phyloP scores from a whole-genome alignment of 2,329 filamentous ascomycete genomes.

The Aspergillus sp. region DNA sequence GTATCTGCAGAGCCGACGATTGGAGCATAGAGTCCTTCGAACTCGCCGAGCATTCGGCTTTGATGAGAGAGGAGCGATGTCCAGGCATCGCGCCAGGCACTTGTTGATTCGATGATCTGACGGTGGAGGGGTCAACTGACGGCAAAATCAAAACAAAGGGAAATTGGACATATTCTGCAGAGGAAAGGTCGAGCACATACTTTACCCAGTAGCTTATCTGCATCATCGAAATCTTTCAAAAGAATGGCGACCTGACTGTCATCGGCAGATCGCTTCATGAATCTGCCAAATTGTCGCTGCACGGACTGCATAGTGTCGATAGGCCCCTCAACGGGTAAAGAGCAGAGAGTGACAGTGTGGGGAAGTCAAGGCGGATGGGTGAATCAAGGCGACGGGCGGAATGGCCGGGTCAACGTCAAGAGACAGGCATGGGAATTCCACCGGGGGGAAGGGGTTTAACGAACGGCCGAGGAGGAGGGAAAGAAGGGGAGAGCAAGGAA shows the following conservation, averaged over 20 bases:
- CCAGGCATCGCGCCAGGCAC: conserved; percentile 77
- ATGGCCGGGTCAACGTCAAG: background rate
- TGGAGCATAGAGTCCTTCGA: conserved; percentile 72
- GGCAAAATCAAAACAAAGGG: background rate
- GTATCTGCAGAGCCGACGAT: conserved; percentile 65
- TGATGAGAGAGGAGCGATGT: conserved; percentile 68
- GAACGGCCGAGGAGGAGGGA: background rate
- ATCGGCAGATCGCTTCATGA: conserved; percentile 69
- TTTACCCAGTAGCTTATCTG: conserved; percentile 69
- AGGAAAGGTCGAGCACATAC: conserved; percentile 43
- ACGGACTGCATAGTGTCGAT: conserved; percentile 46
- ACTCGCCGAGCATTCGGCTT: conserved; percentile 63
- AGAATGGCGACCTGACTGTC: conserved; percentile 73
- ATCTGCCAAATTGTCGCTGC: conserved; percentile 70
- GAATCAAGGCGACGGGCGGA: background rate
- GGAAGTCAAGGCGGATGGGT: background rate
- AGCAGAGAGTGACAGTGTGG: background rate
- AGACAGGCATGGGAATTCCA: background rate
- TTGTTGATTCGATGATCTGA: conserved; percentile 72
- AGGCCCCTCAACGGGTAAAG: background rate
- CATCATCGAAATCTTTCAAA: conserved; percentile 76
- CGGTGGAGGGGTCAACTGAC: conserved; percentile 9
- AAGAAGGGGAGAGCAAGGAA: background rate
- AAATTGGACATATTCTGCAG: no score
- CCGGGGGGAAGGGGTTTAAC: background rate